A percentile compares a stretch with the other conserved stretches of the same genome.
These are phyloP conservation scores for Blastobotrys illinoisensis DNA, from an alignment of 1,139 yeast genomes.

Conservation along the genomic window DNA sequence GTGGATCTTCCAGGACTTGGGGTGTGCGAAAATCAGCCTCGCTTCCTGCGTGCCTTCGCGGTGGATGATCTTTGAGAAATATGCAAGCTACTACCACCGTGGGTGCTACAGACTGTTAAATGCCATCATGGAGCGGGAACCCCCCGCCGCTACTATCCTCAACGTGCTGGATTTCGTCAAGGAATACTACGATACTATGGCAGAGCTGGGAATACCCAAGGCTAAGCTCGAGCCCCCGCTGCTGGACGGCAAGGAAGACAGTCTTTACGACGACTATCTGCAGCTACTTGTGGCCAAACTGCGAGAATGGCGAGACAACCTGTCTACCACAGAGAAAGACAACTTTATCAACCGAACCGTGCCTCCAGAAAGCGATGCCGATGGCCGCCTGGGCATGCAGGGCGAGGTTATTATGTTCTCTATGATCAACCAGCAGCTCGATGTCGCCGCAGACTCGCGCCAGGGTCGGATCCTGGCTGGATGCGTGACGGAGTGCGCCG, in stretches of 20 bases:
- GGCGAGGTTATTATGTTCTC: constrained; percentile 69
- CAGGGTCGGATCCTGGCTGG: constrained; percentile 78
- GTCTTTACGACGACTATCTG: constrained; percentile 63
- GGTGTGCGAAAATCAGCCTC: constrained; percentile 56
- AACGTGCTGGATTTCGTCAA: constrained; percentile 68
- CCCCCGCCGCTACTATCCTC: constrained; percentile 40
- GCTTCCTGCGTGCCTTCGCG: constrained; percentile 57
- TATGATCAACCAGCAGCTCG: constrained; percentile 87
- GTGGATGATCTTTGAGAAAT: constrained; percentile 67
- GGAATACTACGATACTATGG: constrained; percentile 52
- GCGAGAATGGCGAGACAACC: constrained; percentile 73
- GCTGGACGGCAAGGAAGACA: constrained; percentile 61
- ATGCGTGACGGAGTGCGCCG: constrained; percentile 72
- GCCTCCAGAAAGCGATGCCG: constrained; percentile 71
- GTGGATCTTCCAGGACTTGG: constrained; percentile 81
- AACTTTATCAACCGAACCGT: constrained; percentile 56
- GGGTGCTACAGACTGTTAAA: constrained; percentile 60
- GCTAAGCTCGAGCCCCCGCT: constrained; percentile 40
- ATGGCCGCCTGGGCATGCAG: constrained; percentile 56
- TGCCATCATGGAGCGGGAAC: constrained; percentile 62
- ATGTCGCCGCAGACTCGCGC: constrained; percentile 83
- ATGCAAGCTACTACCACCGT: constrained; percentile 63
- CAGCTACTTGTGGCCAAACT: constrained; percentile 62
- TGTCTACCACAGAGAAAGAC: constrained; percentile 58
- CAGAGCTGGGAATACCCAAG: constrained; percentile 36